Percentiles rank a stretch among this genome's conserved stretches.
phyloP scores from a whole-genome alignment of 306 rosid genomes.

The Betula pendula region DNA sequence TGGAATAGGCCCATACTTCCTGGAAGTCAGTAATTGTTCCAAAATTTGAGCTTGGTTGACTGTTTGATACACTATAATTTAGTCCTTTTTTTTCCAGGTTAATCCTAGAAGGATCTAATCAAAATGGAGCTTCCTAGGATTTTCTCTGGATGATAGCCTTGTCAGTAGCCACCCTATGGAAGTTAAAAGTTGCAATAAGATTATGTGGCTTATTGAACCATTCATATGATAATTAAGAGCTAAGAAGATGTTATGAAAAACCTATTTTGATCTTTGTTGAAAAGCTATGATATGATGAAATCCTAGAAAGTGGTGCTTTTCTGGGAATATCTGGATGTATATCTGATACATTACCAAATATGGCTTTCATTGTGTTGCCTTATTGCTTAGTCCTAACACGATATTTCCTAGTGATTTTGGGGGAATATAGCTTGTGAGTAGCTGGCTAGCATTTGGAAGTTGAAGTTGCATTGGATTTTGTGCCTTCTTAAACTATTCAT shows the following conservation, averaged over 20 bases:
- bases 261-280: not conserved
- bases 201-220: not conserved
- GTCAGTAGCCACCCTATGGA: not conserved
- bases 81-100: not conserved
- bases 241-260: too few species aligned
- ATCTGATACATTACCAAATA: not conserved
- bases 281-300: not conserved
- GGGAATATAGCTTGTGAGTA: not conserved
- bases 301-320: not conserved
- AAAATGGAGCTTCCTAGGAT: not conserved
- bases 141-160: not conserved
- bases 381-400: not conserved
- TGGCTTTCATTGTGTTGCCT: not conserved
- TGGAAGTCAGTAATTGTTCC: not conserved
- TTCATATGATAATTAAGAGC: not conserved
- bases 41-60: not conserved
- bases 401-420: not conserved
- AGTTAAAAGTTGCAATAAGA: not conserved
- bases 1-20: not conserved
- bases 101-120: not conserved
- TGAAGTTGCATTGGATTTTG: not conserved
- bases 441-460: not conserved
- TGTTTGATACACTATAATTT: not conserved
- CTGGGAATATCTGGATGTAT: not conserved
- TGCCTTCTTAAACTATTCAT: constrained; percentile 8